phyloP scores from a whole-genome alignment of 2,329 filamentous ascomycete genomes.

The Calonectria pteridis region DNA sequence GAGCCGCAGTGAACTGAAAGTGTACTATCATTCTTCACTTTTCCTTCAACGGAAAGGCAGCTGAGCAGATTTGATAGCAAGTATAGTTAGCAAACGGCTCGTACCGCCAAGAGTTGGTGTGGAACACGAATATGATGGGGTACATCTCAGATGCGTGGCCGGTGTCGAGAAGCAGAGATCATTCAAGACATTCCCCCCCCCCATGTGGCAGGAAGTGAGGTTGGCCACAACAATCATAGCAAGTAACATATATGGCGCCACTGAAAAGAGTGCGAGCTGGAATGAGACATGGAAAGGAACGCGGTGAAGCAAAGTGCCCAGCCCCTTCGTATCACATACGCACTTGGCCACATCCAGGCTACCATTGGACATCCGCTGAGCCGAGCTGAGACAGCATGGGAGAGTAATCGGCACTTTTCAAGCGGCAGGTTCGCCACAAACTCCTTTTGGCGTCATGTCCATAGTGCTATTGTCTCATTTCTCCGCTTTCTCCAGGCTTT shows the following conservation, averaged over 20 bases:
- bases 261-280: neutral
- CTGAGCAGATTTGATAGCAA: neutral
- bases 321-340: neutral
- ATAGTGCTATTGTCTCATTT: neutral
- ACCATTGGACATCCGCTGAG: neutral
- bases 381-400: neutral
- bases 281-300: neutral
- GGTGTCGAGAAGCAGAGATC: neutral
- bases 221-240: neutral
- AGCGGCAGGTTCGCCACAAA: neutral
- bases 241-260: neutral
- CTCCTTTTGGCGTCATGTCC: neutral
- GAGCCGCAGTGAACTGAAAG: too few species aligned
- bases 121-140: neutral
- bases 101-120: neutral
- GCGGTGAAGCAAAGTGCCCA: neutral
- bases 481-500: neutral
- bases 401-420: neutral
- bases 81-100: too few species aligned
- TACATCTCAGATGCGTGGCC: neutral
- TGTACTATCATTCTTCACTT: too few species aligned
- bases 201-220: neutral
- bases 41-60: neutral
- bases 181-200: too few species aligned
- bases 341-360: neutral